Evolutionary conservation across 805 yeast species (phyloP), one percentile per base, ranked within the genome.

Genomic region (Komagataella phaffii): DNA sequence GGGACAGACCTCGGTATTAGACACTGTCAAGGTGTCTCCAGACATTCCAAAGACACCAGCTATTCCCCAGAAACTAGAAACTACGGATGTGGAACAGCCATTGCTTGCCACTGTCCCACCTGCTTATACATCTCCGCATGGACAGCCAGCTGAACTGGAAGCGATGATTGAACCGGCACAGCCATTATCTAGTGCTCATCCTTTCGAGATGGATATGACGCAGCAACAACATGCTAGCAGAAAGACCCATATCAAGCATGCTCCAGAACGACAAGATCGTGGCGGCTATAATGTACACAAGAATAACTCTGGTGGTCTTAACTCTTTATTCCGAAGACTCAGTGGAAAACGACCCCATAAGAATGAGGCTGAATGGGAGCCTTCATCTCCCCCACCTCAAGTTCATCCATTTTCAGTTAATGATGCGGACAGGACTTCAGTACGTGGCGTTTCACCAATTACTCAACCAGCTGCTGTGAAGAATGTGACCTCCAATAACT

Each of bases 61-160:
- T 30, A 14, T 30, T 8, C 14, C 40, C 14, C 40, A 30, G 5
- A 45, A 45, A 10, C 46, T 44, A 7, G 70, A 48, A 58, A 56
- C 70, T 67, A 51, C 71, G 58, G 72, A 40, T 68, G 67, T 1
- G 72, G 74, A 56, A n/a, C 19, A 17, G 14, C 21, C 23, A 3
- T 45, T 14, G 14, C 46, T 50, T 17, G 47, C 52, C n/a, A 55
- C 56, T 24, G 51, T 55, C 7, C 56, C 65, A n/a, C 64, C 70
- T 7, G 79, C 77, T 1, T 72, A 71, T 52, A 65, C 73, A 2
- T 66, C 73, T 3, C 62, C 69, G 19, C 66, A 62, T 54, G 61
- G 58, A 52, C 60, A 53, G 23, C 52, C 64, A 2, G n/a, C 40
- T 30, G 40, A 30, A 30, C 10, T 30, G 14, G 40, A 30, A 10